These are phyloP conservation scores for Torrubiella hemipterigena DNA, from an alignment of 2,329 filamentous ascomycete genomes.

Conservation along the genomic window DNA sequence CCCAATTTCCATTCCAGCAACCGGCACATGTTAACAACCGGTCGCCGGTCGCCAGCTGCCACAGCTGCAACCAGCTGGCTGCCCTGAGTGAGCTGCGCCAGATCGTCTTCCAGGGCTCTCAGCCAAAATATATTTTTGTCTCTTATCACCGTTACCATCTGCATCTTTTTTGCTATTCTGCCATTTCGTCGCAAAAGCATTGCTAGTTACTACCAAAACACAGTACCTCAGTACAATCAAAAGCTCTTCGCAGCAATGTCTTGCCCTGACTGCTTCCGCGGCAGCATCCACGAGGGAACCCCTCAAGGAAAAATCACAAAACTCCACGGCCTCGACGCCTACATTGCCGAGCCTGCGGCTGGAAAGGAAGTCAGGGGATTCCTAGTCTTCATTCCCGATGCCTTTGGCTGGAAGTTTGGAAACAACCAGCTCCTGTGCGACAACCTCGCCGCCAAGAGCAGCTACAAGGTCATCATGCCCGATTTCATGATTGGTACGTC, in stretches of 20 bases:
- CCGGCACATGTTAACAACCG: too few species aligned
- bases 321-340: constrained; percentile 35
- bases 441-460: constrained; percentile 35
- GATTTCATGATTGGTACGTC: constrained; percentile 37
- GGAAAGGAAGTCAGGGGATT: constrained; percentile 26
- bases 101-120: too few species aligned
- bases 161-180: too few species aligned
- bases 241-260: constrained; percentile 16
- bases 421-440: constrained; percentile 43
- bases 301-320: constrained; percentile 31
- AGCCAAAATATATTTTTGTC: too few species aligned
- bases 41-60: too few species aligned
- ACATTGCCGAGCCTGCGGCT: constrained; percentile 26
- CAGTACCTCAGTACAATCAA: too few species aligned
- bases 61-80: too few species aligned
- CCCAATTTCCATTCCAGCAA: too few species aligned
- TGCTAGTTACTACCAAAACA: too few species aligned
- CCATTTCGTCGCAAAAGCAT: too few species aligned
- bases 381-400: constrained; percentile 41
- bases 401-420: constrained; percentile 41
- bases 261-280: constrained; percentile 32
- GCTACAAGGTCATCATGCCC: constrained; percentile 39
- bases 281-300: constrained; percentile 28
- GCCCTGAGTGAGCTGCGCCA: too few species aligned
- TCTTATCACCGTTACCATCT: too few species aligned